A percentile compares a stretch with the other conserved stretches of the same genome.
Conservation (phyloP, 176 grass and related monocot genomes). For the Saccharum spontaneum region DNA sequence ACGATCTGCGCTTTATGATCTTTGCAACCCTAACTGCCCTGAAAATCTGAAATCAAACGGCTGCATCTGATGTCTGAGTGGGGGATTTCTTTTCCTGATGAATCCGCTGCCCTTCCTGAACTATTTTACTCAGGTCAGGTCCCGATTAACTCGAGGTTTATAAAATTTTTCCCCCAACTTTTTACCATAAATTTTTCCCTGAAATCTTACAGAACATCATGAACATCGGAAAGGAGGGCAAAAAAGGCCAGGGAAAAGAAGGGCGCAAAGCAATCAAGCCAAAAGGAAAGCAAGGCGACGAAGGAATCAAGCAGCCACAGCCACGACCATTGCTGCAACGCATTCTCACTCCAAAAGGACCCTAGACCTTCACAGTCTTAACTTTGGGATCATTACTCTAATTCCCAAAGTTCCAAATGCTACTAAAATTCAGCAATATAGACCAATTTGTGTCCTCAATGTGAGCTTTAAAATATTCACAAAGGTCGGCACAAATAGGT, state of each 20-base stretch:
- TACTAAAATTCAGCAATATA: too few relatives aligned
- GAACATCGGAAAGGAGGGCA: slow-evolving; percentile 30
- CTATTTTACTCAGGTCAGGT: neutral
- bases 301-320: slow-evolving; percentile 55
- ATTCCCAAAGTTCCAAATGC: too few relatives aligned
- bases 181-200: neutral
- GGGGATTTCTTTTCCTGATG: neutral
- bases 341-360: slow-evolving; percentile 22
- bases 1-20: neutral
- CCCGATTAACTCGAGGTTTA: neutral
- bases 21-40: slow-evolving; percentile 4
- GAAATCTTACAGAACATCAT: slow-evolving; percentile 32
- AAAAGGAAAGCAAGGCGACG: slow-evolving; percentile 35
- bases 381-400: too few relatives aligned
- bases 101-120: neutral
- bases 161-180: neutral
- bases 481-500: too few relatives aligned
- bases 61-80: neutral
- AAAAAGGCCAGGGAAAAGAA: slow-evolving; percentile 29
- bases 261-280: slow-evolving; percentile 31
- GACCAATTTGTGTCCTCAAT: too few relatives aligned
- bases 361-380: too few relatives aligned
- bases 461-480: too few relatives aligned
- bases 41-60: neutral
- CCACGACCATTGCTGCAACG: slow-evolving; percentile 37